Conservation (phyloP, 208 protist genomes). For the Leishmania amazonensis region DNA sequence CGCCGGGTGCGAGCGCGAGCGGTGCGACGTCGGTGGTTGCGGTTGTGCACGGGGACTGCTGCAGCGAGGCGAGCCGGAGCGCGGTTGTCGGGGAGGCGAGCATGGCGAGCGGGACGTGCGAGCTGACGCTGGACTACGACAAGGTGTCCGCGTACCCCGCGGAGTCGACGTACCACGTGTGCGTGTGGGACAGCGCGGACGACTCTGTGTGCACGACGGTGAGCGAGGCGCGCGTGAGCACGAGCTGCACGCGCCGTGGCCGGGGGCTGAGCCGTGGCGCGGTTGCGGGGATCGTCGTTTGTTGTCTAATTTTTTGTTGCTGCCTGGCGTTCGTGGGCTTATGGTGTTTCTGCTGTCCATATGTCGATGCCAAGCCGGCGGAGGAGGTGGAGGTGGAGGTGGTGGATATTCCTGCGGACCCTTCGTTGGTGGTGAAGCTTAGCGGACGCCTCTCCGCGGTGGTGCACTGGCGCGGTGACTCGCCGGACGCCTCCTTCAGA, state of each 20-base stretch:
- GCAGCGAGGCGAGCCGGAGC: slow-evolving; percentile 20
- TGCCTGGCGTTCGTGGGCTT: neutral
- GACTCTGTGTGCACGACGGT: slow-evolving; percentile 54
- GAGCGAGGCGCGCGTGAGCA: slow-evolving; percentile 29
- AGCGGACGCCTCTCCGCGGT: neutral
- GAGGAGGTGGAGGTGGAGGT: neutral
- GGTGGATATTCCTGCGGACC: neutral
- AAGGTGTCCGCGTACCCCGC: slow-evolving; percentile 27
- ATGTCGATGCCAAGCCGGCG: neutral
- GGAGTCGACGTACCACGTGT: slow-evolving; percentile 46
- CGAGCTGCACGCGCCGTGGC: slow-evolving; percentile 23
- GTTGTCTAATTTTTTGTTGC: neutral
- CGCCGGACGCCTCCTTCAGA: neutral
- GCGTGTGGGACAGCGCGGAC: slow-evolving; percentile 54
- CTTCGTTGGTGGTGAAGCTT: neutral
- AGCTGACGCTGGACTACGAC: slow-evolving; percentile 32
- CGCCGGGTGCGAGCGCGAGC: slow-evolving; percentile 27
- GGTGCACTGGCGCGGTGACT: neutral
- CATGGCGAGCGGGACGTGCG: slow-evolving; percentile 34
- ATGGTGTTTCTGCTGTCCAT: neutral
- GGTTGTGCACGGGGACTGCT: slow-evolving; percentile 65
- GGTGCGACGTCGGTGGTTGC: slow-evolving; percentile 23
- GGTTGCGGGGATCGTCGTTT: slow-evolving; percentile 32
- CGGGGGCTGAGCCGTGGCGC: slow-evolving; percentile 28
- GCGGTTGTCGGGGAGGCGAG: slow-evolving; percentile 27